Conservation (phyloP, 2,329 filamentous ascomycete genomes). For the Ophiostoma ips region DNA sequence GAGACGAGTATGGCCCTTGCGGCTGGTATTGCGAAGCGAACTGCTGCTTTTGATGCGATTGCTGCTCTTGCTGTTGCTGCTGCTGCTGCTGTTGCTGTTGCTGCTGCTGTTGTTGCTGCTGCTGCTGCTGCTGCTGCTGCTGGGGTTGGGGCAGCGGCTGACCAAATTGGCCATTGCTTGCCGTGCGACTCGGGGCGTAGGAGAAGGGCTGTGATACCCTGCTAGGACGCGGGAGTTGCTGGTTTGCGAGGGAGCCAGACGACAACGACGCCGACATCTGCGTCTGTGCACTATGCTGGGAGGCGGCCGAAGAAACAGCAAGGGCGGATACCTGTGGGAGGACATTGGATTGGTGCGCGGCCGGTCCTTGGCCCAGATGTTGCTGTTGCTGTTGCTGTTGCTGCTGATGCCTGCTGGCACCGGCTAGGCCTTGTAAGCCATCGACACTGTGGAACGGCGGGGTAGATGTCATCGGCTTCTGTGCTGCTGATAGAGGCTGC, state of each 20-base stretch:
- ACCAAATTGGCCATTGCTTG: conserved; percentile 1
- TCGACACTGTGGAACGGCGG: conserved; percentile 10
- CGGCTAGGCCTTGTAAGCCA: conserved; percentile 7
- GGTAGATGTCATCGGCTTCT: conserved; percentile 11
- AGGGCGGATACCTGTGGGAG: conserved; percentile 12
- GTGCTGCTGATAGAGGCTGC: conserved; percentile 6
- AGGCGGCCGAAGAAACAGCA: conserved; percentile 11
- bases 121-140: conserved; percentile 11
- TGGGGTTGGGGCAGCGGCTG: conserved; percentile 10
- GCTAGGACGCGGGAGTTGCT: conserved; percentile 13
- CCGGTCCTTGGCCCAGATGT: neutral
- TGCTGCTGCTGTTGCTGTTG: conserved; percentile 10
- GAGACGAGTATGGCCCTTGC: conserved; percentile 1
- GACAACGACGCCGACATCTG: conserved; percentile 12
- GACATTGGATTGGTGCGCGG: conserved; percentile 12
- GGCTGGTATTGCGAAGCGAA: conserved; percentile 7
- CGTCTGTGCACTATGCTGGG: conserved; percentile 12
- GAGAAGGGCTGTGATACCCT: conserved; percentile 7
- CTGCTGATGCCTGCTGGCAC: conserved; percentile 6
- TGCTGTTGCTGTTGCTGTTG: conserved; percentile 8
- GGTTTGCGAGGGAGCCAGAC: conserved; percentile 11
- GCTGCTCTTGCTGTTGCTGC: conserved; percentile 13
- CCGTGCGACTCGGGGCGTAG: conserved; percentile 4
- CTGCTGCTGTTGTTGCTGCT: conserved; percentile 6
- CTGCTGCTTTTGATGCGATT: conserved; percentile 12